Conservation (phyloP, 345 rosid genomes). For the Syzygium jambos region DNA sequence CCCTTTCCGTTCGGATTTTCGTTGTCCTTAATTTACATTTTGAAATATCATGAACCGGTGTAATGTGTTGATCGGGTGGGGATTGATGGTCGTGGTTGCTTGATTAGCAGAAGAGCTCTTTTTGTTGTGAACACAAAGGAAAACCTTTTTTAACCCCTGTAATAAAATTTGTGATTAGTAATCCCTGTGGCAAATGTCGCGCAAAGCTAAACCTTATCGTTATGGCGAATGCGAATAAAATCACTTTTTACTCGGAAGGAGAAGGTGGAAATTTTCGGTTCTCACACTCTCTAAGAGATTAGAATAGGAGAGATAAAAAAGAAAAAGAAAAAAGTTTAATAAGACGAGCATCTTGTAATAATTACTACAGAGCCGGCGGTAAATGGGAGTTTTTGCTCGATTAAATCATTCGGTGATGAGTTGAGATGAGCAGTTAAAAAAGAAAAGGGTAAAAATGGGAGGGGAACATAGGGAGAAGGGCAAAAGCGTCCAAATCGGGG, state of each 20-base stretch:
- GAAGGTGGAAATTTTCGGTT: no score
- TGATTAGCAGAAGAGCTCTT: neutral
- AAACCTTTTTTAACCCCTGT: neutral
- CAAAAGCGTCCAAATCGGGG: neutral
- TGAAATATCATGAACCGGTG: neutral
- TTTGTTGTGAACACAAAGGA: neutral
- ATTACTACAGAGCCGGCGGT: no score
- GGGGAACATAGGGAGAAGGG: neutral
- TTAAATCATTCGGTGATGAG: neutral
- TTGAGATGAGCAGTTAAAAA: neutral
- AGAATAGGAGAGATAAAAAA: no score
- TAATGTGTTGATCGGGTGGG: neutral
- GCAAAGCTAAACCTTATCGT: no score
- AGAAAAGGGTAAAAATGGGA: neutral
- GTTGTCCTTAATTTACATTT: neutral
- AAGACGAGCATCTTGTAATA: neutral
- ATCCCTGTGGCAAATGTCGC: neutral
- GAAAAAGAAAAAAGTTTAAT: no score
- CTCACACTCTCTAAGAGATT: no score
- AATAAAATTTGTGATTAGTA: neutral
- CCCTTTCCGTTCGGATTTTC: neutral
- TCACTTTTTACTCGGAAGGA: no score
- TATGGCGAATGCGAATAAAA: no score
- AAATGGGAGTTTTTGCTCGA: neutral
- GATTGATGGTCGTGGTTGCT: neutral